These are phyloP conservation scores for Juncus effusus DNA, from an alignment of 176 grass and related monocot genomes.

Conservation along the genomic window DNA sequence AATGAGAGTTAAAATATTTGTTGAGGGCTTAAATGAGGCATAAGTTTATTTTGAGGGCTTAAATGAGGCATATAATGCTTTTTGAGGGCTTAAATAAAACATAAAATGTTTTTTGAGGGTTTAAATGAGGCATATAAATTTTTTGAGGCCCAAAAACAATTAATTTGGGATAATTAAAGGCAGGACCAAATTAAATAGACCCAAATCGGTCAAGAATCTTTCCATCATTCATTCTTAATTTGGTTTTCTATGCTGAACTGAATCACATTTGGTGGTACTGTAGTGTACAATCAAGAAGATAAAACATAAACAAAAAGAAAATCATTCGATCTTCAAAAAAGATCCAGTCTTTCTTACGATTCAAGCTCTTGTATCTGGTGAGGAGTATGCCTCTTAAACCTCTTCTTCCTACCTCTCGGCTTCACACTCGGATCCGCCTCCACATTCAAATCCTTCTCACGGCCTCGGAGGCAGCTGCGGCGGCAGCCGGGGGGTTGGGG, in stretches of 20 bases:
- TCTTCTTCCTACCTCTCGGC: slow-evolving; percentile 59
- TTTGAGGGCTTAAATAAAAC: too few relatives aligned
- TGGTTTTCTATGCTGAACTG: background rate
- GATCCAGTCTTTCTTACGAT: slow-evolving; percentile 36
- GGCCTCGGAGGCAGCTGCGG: slow-evolving; percentile 35
- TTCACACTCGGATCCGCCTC: slow-evolving; percentile 32
- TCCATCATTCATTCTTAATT: background rate
- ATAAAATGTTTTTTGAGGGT: too few relatives aligned
- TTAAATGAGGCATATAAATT: too few relatives aligned
- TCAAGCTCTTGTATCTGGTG: slow-evolving; percentile 94
- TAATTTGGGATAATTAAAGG: slow-evolving; percentile 13
- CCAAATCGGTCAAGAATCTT: slow-evolving; percentile 15
- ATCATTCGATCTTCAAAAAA: too few relatives aligned
- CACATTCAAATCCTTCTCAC: slow-evolving; percentile 57
- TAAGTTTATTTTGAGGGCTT: too few relatives aligned
- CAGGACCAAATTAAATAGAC: slow-evolving; percentile 6
- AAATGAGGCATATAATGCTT: too few relatives aligned
- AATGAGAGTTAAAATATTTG: too few relatives aligned
- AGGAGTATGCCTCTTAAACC: slow-evolving; percentile 78
- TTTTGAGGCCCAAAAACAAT: too few relatives aligned
- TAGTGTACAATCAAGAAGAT: background rate
- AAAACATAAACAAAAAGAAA: background rate
- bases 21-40: too few relatives aligned
- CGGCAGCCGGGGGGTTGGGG: slow-evolving; percentile 24
- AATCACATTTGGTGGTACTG: background rate